phyloP scores from a whole-genome alignment of 78 protist genomes.

The Thecamonas trahens region DNA sequence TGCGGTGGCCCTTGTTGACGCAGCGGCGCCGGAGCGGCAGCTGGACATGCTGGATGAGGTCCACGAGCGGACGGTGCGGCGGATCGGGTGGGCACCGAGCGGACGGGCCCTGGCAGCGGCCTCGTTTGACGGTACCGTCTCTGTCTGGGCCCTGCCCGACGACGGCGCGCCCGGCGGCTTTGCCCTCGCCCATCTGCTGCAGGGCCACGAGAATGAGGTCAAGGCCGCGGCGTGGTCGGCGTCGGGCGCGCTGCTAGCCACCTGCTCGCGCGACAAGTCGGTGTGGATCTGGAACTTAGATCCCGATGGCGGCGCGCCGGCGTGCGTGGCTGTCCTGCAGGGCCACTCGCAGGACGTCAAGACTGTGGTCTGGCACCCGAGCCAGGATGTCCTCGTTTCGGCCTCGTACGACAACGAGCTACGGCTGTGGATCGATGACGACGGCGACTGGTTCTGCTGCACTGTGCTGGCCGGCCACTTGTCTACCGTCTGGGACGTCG shows the following conservation, averaged over 20 bases:
- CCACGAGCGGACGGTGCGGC: constrained; percentile 70
- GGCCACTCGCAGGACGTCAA: constrained; percentile 92
- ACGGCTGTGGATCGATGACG: constrained; percentile 61
- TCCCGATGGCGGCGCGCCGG: constrained; percentile 18
- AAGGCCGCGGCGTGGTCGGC: constrained; percentile 78
- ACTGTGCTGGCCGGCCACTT: constrained; percentile 71
- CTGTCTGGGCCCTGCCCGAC: constrained; percentile 32
- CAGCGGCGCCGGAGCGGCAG: too few relatives aligned
- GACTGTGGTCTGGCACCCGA: constrained; percentile 77
- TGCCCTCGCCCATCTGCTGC: constrained; percentile 20
- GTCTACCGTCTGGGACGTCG: constrained; percentile 86
- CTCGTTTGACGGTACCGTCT: constrained; percentile 67
- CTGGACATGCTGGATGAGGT: constrained; percentile 33
- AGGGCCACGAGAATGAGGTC: constrained; percentile 92
- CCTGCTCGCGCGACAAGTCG: constrained; percentile 87
- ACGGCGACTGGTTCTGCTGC: constrained; percentile 81
- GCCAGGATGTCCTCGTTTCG: constrained; percentile 41
- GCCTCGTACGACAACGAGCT: constrained; percentile 85
- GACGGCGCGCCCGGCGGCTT: background rate
- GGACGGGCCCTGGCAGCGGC: constrained; percentile 63
- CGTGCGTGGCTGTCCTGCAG: constrained; percentile 63
- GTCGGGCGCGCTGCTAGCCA: constrained; percentile 75
- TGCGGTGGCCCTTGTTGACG: too few relatives aligned
- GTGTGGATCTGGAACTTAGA: constrained; percentile 96
- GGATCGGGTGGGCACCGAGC: constrained; percentile 69